A percentile compares a stretch with the other conserved stretches of the same genome.
phyloP scores from a whole-genome alignment of 2,329 filamentous ascomycete genomes.

The Sclerotinia subarctica region DNA sequence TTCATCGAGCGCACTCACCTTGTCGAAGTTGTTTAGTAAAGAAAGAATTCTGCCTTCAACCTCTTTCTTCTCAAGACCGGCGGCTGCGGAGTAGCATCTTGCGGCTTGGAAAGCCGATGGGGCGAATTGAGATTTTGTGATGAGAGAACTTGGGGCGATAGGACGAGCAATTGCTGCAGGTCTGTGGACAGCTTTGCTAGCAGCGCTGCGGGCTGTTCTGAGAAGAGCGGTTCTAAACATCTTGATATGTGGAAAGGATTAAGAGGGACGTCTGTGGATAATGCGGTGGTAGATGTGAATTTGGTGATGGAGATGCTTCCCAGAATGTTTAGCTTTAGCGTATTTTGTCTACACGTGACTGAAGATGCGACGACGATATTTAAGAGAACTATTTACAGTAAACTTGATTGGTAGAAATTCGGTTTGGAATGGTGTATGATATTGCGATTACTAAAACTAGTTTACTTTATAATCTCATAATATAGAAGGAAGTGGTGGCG shows the following conservation, averaged over 20 bases:
- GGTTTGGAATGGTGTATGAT: neutral
- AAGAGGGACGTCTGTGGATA: constrained; percentile 20
- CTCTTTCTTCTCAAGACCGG: constrained; percentile 75
- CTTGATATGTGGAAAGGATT: constrained; percentile 40
- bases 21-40: constrained; percentile 94
- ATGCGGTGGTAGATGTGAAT: constrained; percentile 9
- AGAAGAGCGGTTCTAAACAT: constrained; percentile 92
- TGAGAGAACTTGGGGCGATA: constrained; percentile 55
- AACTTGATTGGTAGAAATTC: neutral
- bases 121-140: constrained; percentile 61
- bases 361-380: neutral
- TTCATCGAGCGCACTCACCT: constrained; percentile 55
- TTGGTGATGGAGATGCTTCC: constrained; percentile 16
- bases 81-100: constrained; percentile 82
- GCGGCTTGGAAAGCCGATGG: constrained; percentile 64
- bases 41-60: constrained; percentile 90
- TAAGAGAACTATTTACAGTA: neutral
- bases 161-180: constrained; percentile 56
- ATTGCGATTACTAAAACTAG: neutral
- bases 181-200: constrained; percentile 50
- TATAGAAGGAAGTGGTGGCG: constrained; percentile 6
- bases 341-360: constrained; percentile 17
- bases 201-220: constrained; percentile 63
- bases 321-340: constrained; percentile 26
- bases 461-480: neutral